These are phyloP conservation scores for Sisymbrium altissimum DNA, from an alignment of 345 rosid species.

Conservation along the genomic window DNA sequence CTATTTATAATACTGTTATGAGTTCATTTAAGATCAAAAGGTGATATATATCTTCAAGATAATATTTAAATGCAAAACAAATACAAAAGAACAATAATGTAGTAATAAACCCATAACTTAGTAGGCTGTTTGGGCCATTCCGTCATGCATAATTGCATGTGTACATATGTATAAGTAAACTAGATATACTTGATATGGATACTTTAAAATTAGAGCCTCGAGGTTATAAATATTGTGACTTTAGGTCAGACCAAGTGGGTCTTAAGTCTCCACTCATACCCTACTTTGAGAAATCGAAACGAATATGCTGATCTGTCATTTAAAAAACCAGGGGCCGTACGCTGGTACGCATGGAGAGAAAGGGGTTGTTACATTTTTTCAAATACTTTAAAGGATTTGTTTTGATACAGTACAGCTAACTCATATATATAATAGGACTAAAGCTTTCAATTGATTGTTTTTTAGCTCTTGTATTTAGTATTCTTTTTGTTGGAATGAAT, in stretches of 20 bases:
- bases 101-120: slow-evolving; percentile 4
- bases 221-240: slow-evolving; percentile 7
- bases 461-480: not conserved
- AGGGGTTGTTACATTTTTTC: not conserved
- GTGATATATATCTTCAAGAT: not conserved
- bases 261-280: not conserved
- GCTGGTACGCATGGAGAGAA: not conserved
- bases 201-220: not conserved
- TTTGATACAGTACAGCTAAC: not conserved
- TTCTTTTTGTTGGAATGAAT: not conserved
- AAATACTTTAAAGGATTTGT: not conserved
- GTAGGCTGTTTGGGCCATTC: slow-evolving; percentile 5
- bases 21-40: slow-evolving; percentile 1
- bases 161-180: too few species aligned
- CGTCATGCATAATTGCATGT: too few species aligned
- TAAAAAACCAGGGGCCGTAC: slow-evolving; percentile 13
- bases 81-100: not conserved
- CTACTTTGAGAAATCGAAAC: not conserved
- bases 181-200: not conserved
- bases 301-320: slow-evolving; percentile 10
- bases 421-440: not conserved
- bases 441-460: not conserved
- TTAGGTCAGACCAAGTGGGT: not conserved
- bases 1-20: not conserved
- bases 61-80: not conserved